These are phyloP conservation scores for Malassezia equina DNA, from an alignment of 1,284 basidiomycete species.

Conservation along the genomic window DNA sequence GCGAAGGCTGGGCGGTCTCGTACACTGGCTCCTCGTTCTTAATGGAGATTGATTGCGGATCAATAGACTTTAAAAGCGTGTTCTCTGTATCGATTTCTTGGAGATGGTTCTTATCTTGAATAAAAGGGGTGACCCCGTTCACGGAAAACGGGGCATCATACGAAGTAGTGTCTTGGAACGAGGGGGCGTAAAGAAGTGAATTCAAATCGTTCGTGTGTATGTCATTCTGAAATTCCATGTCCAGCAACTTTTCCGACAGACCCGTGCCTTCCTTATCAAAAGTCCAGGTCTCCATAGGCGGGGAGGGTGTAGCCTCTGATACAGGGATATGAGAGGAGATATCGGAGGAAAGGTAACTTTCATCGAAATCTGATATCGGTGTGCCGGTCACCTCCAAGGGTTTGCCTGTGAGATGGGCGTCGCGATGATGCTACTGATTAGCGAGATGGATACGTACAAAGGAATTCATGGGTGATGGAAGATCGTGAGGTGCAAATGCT, in stretches of 20 bases:
- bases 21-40: not conserved
- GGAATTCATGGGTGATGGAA: not conserved
- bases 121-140: not conserved
- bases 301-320: not conserved
- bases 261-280: not conserved
- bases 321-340: not conserved
- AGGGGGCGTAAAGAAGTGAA: not conserved
- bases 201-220: not conserved
- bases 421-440: not conserved
- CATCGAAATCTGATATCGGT: not conserved
- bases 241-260: not conserved
- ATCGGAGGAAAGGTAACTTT: not conserved
- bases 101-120: not conserved
- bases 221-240: slow-evolving; percentile 11
- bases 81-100: not conserved
- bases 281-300: not conserved
- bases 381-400: not conserved
- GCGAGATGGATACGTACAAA: not conserved
- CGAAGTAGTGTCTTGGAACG: not conserved
- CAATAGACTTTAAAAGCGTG: not conserved
- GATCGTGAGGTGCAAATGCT: not conserved
- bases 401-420: not conserved
- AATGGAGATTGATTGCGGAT: not conserved
- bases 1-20: not conserved
- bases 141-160: not conserved